Evolutionary conservation across 2,329 filamentous ascomycete genomes (phyloP).

Genomic region (Plenodomus tracheiphilus): DNA sequence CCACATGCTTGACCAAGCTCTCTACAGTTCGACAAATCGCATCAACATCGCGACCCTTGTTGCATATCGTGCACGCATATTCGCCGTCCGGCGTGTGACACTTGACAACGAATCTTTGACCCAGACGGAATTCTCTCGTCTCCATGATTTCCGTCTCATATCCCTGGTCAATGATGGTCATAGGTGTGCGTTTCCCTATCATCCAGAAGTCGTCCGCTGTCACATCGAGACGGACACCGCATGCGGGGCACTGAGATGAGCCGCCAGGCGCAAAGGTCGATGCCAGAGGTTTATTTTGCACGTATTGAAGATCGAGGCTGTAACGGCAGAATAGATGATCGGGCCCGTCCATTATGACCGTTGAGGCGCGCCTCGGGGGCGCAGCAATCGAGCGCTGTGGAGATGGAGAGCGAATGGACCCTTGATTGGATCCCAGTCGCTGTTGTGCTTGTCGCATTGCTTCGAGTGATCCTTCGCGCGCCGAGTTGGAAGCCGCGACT

Average conservation of each 20-base stretch:
- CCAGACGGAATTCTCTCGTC: slow-evolving; percentile 41
- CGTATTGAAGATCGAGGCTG: slow-evolving; percentile 39
- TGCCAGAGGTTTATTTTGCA: slow-evolving; percentile 33
- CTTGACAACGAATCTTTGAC: slow-evolving; percentile 44
- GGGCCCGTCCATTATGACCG: slow-evolving; percentile 17
- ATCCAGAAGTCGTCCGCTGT: slow-evolving; percentile 44
- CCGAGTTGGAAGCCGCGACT: slow-evolving; percentile 46
- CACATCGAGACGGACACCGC: slow-evolving; percentile 30
- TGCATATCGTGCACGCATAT: slow-evolving; percentile 44
- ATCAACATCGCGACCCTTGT: slow-evolving; percentile 36
- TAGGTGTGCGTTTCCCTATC: slow-evolving; percentile 40
- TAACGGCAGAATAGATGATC: slow-evolving; percentile 41
- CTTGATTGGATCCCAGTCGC: slow-evolving; percentile 21
- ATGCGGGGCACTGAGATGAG: slow-evolving; percentile 35
- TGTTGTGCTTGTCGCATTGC: slow-evolving; percentile 43
- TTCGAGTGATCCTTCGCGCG: slow-evolving; percentile 46
- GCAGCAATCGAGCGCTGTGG: slow-evolving; percentile 21
- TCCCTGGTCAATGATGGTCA: slow-evolving; percentile 26
- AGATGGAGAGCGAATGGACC: slow-evolving; percentile 17
- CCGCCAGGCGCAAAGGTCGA: slow-evolving; percentile 38
- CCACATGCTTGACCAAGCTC: slow-evolving; percentile 42
- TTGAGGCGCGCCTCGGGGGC: slow-evolving; percentile 31
- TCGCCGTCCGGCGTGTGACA: slow-evolving; percentile 42
- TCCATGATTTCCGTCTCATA: slow-evolving; percentile 40
- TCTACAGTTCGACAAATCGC: slow-evolving; percentile 42